A percentile compares a stretch with the other conserved stretches of the same genome.
Evolutionary conservation across 805 yeast genomes (phyloP).

Genomic region (Ogataea salicorniae): DNA sequence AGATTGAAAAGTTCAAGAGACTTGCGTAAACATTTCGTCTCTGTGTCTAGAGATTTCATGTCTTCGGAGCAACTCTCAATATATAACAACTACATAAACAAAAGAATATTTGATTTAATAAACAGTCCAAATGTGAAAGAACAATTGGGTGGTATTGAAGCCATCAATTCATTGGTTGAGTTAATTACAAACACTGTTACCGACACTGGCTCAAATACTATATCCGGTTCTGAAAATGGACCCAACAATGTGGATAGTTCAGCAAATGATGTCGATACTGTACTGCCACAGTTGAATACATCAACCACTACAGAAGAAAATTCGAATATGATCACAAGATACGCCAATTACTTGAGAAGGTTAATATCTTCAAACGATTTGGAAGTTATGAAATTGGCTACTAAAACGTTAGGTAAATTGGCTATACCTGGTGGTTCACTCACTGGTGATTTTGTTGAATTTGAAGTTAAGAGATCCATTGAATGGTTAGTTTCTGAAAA

Average conservation of each 20-base stretch:
- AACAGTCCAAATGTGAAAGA: conserved; percentile 68
- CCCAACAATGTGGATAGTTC: background rate
- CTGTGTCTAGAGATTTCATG: conserved; percentile 67
- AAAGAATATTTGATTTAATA: conserved; percentile 77
- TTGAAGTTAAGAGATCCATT: conserved; percentile 80
- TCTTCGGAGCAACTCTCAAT: conserved; percentile 77
- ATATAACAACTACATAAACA: conserved; percentile 80
- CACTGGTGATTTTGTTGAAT: conserved; percentile 89
- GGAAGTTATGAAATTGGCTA: conserved; percentile 82
- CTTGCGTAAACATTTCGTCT: conserved; percentile 60
- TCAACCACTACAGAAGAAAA: conserved; percentile 52
- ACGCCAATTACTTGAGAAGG: conserved; percentile 82
- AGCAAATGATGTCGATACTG: conserved; percentile 11
- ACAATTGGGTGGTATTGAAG: conserved; percentile 85
- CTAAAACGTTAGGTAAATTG: conserved; percentile 79
- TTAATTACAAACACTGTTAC: conserved; percentile 61
- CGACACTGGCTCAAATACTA: background rate
- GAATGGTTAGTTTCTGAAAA: conserved; percentile 91
- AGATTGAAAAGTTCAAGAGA: conserved; percentile 60
- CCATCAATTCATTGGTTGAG: conserved; percentile 82
- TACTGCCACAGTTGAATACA: conserved; percentile 33
- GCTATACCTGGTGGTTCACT: conserved; percentile 87
- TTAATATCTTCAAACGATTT: conserved; percentile 78
- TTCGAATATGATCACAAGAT: conserved; percentile 82
- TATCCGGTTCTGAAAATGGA: too few relatives aligned